phyloP scores from a whole-genome alignment of 352 stramenopile genomes.

The Globisporangium megalacanthum region DNA sequence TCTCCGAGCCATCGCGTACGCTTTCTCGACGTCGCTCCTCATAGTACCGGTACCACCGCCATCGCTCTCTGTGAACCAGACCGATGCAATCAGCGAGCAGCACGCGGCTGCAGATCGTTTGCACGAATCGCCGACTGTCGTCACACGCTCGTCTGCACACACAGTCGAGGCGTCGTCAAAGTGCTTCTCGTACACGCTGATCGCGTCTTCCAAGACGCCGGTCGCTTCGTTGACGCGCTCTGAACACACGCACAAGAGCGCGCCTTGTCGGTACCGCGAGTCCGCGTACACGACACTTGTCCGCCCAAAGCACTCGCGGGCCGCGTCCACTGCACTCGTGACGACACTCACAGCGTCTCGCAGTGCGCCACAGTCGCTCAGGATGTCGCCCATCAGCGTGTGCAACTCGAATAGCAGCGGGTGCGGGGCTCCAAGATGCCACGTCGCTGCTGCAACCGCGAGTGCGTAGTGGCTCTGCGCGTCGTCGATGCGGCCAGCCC shows the following conservation, averaged over 20 bases:
- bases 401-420: conserved; percentile 35
- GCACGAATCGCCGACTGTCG: conserved; percentile 6
- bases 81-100: conserved; percentile 30
- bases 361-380: conserved; percentile 13
- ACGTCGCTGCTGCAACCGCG: conserved; percentile 29
- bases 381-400: conserved; percentile 44
- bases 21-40: conserved; percentile 27
- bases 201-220: conserved; percentile 46
- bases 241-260: conserved; percentile 20
- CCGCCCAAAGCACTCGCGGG: conserved; percentile 39
- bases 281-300: conserved; percentile 46
- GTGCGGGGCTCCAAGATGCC: conserved; percentile 35
- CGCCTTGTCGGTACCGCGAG: conserved; percentile 34
- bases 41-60: background rate
- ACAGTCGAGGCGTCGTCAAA: conserved; percentile 19
- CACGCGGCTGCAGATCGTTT: conserved; percentile 28
- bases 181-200: conserved; percentile 46
- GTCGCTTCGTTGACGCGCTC: conserved; percentile 23
- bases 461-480: conserved; percentile 19
- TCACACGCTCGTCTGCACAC: conserved; percentile 1
- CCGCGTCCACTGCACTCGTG: conserved; percentile 20
- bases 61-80: conserved; percentile 9
- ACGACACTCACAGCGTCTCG: conserved; percentile 23
- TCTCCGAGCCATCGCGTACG: conserved; percentile 35
- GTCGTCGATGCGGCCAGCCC: conserved; percentile 11